These are phyloP conservation scores for Iris pallida DNA, from an alignment of 116 monocot species.

Conservation along the genomic window DNA sequence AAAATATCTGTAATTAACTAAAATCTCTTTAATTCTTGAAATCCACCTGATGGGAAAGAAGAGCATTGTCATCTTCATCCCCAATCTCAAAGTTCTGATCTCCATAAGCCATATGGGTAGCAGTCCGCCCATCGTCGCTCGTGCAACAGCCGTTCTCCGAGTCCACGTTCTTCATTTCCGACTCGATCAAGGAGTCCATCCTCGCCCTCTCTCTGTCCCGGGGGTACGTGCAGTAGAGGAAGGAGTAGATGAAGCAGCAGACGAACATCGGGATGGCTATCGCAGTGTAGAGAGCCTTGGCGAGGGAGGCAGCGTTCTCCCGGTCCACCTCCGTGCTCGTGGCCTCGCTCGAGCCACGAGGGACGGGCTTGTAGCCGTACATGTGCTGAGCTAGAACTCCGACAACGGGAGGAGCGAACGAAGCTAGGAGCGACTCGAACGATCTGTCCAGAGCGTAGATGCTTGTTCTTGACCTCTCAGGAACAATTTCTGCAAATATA, in stretches of 20 bases:
- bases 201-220: slow-evolving; percentile 73
- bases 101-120: slow-evolving; percentile 31
- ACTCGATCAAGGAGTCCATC: slow-evolving; percentile 65
- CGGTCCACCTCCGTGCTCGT: slow-evolving; percentile 42
- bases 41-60: no score
- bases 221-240: slow-evolving; percentile 82
- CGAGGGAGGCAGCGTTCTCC: slow-evolving; percentile 71
- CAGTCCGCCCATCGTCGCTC: slow-evolving; percentile 15
- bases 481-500: slow-evolving; percentile 98
- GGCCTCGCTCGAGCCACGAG: slow-evolving; percentile 16
- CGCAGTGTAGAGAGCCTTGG: slow-evolving; percentile 82
- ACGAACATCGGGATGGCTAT: slow-evolving; percentile 74
- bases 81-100: slow-evolving; percentile 34
- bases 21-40: no score
- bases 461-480: slow-evolving; percentile 82
- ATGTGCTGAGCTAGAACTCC: slow-evolving; percentile 65
- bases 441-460: slow-evolving; percentile 91
- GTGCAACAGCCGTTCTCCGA: slow-evolving; percentile 17
- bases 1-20: no score
- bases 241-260: slow-evolving; percentile 80
- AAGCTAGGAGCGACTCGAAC: slow-evolving; percentile 73
- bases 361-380: slow-evolving; percentile 61
- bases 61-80: slow-evolving; percentile 21
- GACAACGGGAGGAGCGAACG: slow-evolving; percentile 88
- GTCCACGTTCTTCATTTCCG: slow-evolving; percentile 66